Percentiles rank a stretch among this genome's conserved stretches.
Conservation (phyloP, 306 rosid species). For the Luffa aegyptiaca region DNA sequence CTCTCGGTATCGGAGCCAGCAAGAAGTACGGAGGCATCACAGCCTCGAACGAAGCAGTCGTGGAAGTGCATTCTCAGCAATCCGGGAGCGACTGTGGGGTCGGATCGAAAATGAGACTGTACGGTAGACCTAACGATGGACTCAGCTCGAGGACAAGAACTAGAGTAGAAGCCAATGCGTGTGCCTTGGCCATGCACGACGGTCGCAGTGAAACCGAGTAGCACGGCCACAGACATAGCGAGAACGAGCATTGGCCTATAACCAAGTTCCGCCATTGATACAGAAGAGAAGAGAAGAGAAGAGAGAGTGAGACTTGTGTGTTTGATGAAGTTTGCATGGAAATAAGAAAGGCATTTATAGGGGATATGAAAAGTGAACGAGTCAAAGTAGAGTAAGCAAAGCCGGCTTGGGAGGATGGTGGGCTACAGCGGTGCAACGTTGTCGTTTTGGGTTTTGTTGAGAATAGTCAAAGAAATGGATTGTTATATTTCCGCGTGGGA, state of each 20-base stretch:
- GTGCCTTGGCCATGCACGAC: not conserved
- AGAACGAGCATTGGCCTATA: not conserved
- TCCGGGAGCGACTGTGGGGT: not conserved
- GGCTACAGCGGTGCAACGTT: slow-evolving; percentile 1
- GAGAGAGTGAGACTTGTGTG: not conserved
- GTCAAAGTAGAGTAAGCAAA: slow-evolving; percentile 5
- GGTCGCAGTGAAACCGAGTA: not conserved
- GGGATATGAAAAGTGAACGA: not conserved
- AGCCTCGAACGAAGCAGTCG: slow-evolving; percentile 7
- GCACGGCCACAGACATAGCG: not conserved
- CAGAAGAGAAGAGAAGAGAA: not conserved
- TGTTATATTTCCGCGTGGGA: not conserved
- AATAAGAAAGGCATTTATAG: not conserved
- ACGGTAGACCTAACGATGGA: not conserved
- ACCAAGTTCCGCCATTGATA: not conserved
- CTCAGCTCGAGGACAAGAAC: not conserved
- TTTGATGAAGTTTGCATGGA: not conserved
- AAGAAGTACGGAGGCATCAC: slow-evolving; percentile 6
- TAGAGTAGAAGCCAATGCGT: not conserved
- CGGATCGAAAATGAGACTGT: not conserved
- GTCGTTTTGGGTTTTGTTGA: not conserved
- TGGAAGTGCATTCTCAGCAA: slow-evolving; percentile 9
- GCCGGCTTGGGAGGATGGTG: not conserved
- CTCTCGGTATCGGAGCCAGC: not conserved
- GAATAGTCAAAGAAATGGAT: not conserved